Conservation (phyloP, 176 grass and related monocot genomes). For the Musa troglodytarum region DNA sequence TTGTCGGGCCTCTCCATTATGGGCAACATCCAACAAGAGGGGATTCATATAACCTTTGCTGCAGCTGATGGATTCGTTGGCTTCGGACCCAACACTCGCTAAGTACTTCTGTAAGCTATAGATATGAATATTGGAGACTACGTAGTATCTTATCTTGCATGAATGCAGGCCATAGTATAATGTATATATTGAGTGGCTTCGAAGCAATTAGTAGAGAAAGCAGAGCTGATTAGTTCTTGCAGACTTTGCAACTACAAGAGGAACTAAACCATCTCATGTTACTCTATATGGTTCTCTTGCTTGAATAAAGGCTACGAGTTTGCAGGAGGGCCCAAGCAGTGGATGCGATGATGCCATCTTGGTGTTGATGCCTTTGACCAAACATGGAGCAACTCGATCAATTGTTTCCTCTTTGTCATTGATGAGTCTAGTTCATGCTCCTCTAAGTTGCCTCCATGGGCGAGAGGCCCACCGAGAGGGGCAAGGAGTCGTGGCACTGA, state of each 20-base stretch:
- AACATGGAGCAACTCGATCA: background rate
- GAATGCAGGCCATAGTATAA: too few species aligned
- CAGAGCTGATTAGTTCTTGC: too few species aligned
- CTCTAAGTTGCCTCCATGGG: background rate
- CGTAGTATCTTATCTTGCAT: too few species aligned
- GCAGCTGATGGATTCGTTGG: constrained; percentile 56
- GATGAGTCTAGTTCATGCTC: background rate
- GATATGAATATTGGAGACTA: too few species aligned
- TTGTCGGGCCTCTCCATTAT: constrained; percentile 55
- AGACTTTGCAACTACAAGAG: too few species aligned
- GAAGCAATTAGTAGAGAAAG: too few species aligned
- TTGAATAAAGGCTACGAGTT: too few species aligned
- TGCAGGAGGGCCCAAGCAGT: background rate
- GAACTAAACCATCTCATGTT: too few species aligned
- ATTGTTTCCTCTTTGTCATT: background rate
- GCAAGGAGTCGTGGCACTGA: background rate
- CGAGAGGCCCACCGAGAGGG: background rate
- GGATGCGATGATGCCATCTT: background rate
- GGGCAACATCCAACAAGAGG: constrained; percentile 85
- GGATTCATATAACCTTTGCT: constrained; percentile 80
- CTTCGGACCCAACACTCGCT: constrained; percentile 83
- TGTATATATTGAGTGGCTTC: too few species aligned
- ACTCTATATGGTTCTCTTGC: too few species aligned
- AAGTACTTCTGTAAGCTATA: background rate
- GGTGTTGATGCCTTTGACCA: constrained; percentile 1